Evolutionary conservation across 2,329 filamentous ascomycete species (phyloP).

Genomic region (Pestalotiopsis sp.): DNA sequence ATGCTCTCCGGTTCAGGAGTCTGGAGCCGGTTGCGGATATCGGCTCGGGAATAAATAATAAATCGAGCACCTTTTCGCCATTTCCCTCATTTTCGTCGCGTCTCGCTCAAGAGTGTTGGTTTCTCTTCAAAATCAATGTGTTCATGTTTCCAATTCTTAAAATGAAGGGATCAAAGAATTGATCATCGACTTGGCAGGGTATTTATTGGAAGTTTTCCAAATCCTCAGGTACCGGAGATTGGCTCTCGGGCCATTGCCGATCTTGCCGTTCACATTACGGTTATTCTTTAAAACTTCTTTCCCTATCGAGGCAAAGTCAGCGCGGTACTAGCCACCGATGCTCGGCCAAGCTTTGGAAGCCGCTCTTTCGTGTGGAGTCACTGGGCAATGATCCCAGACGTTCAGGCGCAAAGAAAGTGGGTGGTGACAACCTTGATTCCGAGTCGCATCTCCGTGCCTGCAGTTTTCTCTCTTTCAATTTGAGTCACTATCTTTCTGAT

Average conservation of each 20-base stretch:
- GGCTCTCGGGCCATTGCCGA: neutral
- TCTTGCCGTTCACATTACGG: neutral
- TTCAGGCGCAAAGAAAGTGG: conserved; percentile 1
- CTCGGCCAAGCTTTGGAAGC: conserved; percentile 5
- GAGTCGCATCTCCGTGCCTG: neutral
- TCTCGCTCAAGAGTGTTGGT: neutral
- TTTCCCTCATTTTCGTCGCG: neutral
- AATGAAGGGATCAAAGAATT: neutral
- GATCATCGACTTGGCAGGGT: neutral
- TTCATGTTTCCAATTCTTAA: neutral
- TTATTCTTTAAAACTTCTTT: neutral
- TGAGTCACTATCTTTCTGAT: neutral
- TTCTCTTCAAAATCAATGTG: neutral
- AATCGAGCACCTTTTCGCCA: neutral
- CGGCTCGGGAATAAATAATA: neutral
- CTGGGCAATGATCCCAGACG: neutral
- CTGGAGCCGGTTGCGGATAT: neutral
- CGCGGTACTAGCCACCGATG: conserved; percentile 2
- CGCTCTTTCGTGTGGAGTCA: conserved; percentile 3
- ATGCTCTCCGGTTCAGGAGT: neutral
- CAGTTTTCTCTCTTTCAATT: neutral
- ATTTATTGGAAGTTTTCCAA: neutral
- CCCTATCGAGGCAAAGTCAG: conserved; percentile 8
- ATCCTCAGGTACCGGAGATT: neutral
- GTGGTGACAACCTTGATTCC: neutral